Evolutionary conservation across 805 yeast species (phyloP), one percentile per base, ranked within the genome.

Genomic region (Candida odintsovae): DNA sequence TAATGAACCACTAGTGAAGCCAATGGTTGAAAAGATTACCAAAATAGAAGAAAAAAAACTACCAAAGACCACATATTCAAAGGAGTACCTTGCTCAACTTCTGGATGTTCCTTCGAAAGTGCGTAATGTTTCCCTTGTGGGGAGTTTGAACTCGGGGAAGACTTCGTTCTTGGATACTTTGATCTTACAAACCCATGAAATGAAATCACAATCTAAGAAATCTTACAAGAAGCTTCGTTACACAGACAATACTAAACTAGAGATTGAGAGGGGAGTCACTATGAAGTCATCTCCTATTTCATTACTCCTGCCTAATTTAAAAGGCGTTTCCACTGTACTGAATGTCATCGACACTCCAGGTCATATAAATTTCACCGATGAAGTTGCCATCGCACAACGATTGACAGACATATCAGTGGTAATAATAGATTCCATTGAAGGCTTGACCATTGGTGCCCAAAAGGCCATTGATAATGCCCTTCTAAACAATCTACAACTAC

Each of bases 341-440:
- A 87, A 85, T 57, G 50, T 90, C 1, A 53, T 89, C 1, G 99
- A 95, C 57, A 71, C 96, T 0, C 99, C 99, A 0, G 99, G 99
- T 0, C 98, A 94, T 64, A 76, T 78, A 0, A 83, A 89, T 58
- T 94, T 94, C 58, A 66, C 72, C 25, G 97, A 89, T 59, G 97
- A 94, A 54, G 66, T 79, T 4, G 72, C 78, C 0, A 73, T 77
- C 0, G 75, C 86, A 0, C 62, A 82, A 10, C 63, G 77, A 20
- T 69, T 82, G 0, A 75, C 76, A 0, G 97, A 94, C 52, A 78
- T 83, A 2, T 78, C 78, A 0, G 66, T 83, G 0, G 62, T 90
- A 2, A 86, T 88, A 1, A 71, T 92, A n/a, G 99, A 94, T 61
- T 82, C 75, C 1, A 82, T 89, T 1, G 97, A 92, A 61, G 97